Percentiles rank a stretch among this genome's conserved stretches.
phyloP scores from a whole-genome alignment of 2,329 filamentous ascomycete genomes.

The Xylariaceae sp. region DNA sequence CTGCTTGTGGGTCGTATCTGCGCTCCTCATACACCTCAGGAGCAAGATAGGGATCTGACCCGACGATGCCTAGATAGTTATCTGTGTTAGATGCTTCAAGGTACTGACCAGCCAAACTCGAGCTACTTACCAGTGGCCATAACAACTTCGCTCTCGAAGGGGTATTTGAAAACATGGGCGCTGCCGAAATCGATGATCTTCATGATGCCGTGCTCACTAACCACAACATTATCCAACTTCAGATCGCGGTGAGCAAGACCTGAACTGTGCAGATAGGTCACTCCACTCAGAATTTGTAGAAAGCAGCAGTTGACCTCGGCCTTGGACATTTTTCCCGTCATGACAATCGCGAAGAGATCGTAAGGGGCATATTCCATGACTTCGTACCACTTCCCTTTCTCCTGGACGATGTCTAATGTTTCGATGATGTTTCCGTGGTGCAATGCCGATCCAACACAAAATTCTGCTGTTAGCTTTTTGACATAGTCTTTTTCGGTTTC shows the following conservation, averaged over 20 bases:
- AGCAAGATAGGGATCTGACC: constrained; percentile 91
- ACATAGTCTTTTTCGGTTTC: constrained; percentile 94
- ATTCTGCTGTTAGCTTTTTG: constrained; percentile 97
- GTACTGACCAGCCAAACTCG: neutral
- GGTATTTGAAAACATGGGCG: constrained; percentile 94
- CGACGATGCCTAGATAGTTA: constrained; percentile 59
- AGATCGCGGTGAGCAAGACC: constrained; percentile 91
- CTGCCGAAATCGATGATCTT: constrained; percentile 99
- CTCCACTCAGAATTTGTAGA: constrained; percentile 89
- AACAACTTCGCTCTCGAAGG: constrained; percentile 86
- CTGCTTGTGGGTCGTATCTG: constrained; percentile 89
- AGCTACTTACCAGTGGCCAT: constrained; percentile 67
- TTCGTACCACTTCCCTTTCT: constrained; percentile 93
- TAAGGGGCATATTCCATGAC: constrained; percentile 98
- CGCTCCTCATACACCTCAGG: constrained; percentile 93
- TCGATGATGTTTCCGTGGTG: constrained; percentile 99
- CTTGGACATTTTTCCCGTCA: constrained; percentile 95
- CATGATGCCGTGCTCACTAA: constrained; percentile 95
- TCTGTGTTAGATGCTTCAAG: constrained; percentile 11
- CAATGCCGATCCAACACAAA: constrained; percentile 93
- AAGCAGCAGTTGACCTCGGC: constrained; percentile 90
- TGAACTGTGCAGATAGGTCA: constrained; percentile 92
- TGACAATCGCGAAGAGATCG: constrained; percentile 95
- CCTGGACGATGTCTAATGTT: constrained; percentile 91
- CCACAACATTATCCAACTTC: constrained; percentile 96